These are phyloP conservation scores for Penicillium frequentans DNA, from an alignment of 2,329 filamentous ascomycete species.

Conservation along the genomic window DNA sequence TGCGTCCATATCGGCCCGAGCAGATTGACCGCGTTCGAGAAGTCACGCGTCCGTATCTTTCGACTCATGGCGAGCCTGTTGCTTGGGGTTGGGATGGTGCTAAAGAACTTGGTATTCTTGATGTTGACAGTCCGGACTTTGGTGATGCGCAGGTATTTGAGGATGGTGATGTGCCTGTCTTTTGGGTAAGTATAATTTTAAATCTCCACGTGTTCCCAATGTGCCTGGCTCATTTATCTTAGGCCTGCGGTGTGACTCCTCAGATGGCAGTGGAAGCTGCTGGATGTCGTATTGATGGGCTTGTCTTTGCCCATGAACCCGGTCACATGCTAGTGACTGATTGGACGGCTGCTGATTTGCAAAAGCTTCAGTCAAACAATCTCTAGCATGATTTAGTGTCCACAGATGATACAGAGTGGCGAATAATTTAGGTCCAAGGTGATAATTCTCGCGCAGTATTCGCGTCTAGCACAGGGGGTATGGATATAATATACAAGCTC, in stretches of 20 bases:
- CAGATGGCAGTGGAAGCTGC: conserved; percentile 64
- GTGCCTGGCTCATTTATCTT: conserved; percentile 32
- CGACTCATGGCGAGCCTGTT: conserved; percentile 64
- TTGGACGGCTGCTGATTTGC: conserved; percentile 43
- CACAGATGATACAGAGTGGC: background rate
- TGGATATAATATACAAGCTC: background rate
- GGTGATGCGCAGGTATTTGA: conserved; percentile 50
- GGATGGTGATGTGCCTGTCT: conserved; percentile 39
- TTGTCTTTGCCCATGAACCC: conserved; percentile 62
- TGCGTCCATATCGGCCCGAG: conserved; percentile 56
- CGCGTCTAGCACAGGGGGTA: background rate
- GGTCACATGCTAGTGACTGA: conserved; percentile 65
- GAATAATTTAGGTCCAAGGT: background rate
- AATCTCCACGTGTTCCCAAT: background rate
- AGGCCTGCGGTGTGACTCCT: conserved; percentile 67
- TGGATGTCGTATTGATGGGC: conserved; percentile 47
- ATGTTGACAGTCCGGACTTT: conserved; percentile 58
- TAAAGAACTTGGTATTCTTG: conserved; percentile 52
- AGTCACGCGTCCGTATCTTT: conserved; percentile 56
- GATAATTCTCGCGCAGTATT: background rate
- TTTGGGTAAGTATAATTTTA: conserved; percentile 24
- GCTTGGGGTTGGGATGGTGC: conserved; percentile 65
- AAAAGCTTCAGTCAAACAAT: conserved; percentile 10
- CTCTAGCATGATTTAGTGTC: background rate
- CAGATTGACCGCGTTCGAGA: conserved; percentile 55